Conservation (phyloP, 73 alveolate species). For the Blepharisma japonicum region DNA sequence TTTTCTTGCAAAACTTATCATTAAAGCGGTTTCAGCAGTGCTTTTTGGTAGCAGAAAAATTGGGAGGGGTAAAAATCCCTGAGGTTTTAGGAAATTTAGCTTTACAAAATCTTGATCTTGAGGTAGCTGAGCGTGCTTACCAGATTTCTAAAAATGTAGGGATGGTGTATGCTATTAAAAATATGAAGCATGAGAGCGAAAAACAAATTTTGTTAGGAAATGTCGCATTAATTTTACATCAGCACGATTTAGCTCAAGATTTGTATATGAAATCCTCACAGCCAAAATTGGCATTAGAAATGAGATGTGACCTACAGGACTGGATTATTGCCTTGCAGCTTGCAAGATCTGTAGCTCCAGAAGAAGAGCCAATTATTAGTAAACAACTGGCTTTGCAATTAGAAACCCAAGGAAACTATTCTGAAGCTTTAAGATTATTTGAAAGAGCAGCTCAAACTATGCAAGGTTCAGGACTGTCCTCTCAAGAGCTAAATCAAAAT, state of each 20-base stretch:
- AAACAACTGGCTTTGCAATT: conserved; percentile 89
- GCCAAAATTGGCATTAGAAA: conserved; percentile 92
- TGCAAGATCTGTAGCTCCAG: conserved; percentile 81
- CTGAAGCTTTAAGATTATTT: conserved; percentile 92
- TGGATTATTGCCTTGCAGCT: conserved; percentile 93
- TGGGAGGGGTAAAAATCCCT: conserved; percentile 64
- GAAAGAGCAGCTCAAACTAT: conserved; percentile 64
- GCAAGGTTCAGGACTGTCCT: conserved; percentile 29
- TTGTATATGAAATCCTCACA: conserved; percentile 82
- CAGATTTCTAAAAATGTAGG: conserved; percentile 79
- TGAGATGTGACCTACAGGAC: conserved; percentile 95
- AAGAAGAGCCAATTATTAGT: conserved; percentile 89
- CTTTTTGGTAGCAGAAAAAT: conserved; percentile 69
- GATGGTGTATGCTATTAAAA: conserved; percentile 84
- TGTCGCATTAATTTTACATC: conserved; percentile 89
- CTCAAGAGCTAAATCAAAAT: background rate
- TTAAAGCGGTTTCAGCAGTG: conserved; percentile 72
- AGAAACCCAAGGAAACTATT: conserved; percentile 88
- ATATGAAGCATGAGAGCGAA: conserved; percentile 87
- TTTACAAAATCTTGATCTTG: conserved; percentile 84
- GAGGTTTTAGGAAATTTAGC: conserved; percentile 89
- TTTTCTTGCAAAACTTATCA: conserved; percentile 85
- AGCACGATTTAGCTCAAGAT: conserved; percentile 93
- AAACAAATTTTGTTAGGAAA: conserved; percentile 88
- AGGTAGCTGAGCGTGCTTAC: conserved; percentile 88